These are phyloP conservation scores for Crataegus laevigata DNA, from an alignment of 306 rosid species.

Conservation along the genomic window DNA sequence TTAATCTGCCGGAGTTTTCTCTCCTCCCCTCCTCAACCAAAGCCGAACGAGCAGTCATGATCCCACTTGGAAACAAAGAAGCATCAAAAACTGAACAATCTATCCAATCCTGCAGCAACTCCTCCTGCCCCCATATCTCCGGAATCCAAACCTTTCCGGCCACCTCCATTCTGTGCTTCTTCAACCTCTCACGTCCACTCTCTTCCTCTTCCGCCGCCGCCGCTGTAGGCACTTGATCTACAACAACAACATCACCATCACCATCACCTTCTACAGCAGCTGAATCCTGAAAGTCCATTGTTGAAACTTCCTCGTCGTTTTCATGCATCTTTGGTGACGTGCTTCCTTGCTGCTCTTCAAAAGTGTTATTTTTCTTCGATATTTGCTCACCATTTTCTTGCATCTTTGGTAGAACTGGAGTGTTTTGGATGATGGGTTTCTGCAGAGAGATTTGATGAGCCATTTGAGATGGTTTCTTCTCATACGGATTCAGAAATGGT, in stretches of 20 bases:
- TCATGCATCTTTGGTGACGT: slow-evolving; percentile 5
- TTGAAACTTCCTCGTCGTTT: slow-evolving; percentile 8
- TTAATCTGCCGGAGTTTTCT: slow-evolving; percentile 31
- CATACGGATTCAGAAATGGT: slow-evolving; percentile 5
- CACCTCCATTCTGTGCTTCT: slow-evolving; percentile 60
- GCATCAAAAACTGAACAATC: slow-evolving; percentile 76
- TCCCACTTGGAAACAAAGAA: slow-evolving; percentile 46
- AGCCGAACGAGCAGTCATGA: slow-evolving; percentile 58
- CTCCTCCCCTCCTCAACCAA: slow-evolving; percentile 55
- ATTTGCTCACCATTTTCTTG: slow-evolving; percentile 16
- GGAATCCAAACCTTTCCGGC: slow-evolving; percentile 84
- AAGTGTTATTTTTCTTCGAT: not conserved
- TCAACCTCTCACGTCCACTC: slow-evolving; percentile 67
- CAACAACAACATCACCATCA: not conserved
- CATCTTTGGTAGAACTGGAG: slow-evolving; percentile 13
- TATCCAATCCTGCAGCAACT: slow-evolving; percentile 72
- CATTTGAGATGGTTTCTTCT: slow-evolving; percentile 16
- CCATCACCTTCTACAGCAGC: not conserved
- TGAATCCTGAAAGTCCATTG: not conserved
- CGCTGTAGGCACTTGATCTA: not conserved
- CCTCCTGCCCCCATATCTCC: slow-evolving; percentile 92
- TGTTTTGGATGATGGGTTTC: not conserved
- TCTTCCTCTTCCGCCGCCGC: slow-evolving; percentile 18
- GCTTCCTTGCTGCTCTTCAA: not conserved
- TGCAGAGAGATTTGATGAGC: slow-evolving; percentile 13